These are phyloP conservation scores for Aureobasidium subglaciale DNA, from an alignment of 2,329 filamentous ascomycete species.

Conservation along the genomic window DNA sequence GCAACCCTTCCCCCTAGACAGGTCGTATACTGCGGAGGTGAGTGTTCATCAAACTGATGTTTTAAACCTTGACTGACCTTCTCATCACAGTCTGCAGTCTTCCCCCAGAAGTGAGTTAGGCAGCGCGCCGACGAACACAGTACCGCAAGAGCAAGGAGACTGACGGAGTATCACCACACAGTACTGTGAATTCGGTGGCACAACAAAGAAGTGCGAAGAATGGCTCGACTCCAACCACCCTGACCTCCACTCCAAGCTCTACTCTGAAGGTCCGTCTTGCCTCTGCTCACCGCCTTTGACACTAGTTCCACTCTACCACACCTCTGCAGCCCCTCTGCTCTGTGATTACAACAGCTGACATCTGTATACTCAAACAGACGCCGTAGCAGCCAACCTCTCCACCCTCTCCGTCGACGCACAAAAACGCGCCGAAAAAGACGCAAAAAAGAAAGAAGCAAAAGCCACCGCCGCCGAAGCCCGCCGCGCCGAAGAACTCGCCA, in stretches of 20 bases:
- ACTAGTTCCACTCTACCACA: constrained; percentile 17
- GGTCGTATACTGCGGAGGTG: constrained; percentile 57
- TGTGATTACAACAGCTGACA: neutral
- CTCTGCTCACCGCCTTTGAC: constrained; percentile 18
- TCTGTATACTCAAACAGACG: constrained; percentile 33
- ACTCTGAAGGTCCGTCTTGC: constrained; percentile 64
- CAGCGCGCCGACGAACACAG: constrained; percentile 17
- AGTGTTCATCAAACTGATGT: constrained; percentile 20
- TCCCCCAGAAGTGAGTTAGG: constrained; percentile 58
- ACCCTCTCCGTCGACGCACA: constrained; percentile 84
- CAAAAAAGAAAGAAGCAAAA: constrained; percentile 93
- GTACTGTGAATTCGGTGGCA: constrained; percentile 99
- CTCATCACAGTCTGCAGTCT: constrained; percentile 51
- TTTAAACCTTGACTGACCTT: constrained; percentile 20
- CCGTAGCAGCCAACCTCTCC: constrained; percentile 74
- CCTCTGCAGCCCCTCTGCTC: neutral
- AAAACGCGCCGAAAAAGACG: constrained; percentile 91
- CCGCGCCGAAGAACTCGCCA: constrained; percentile 73
- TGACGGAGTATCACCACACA: constrained; percentile 31
- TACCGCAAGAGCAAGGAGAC: constrained; percentile 9
- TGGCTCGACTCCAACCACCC: constrained; percentile 77
- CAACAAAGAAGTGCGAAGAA: constrained; percentile 92
- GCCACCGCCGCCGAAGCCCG: constrained; percentile 81
- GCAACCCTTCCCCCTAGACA: constrained; percentile 39
- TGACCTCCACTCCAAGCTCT: constrained; percentile 68